These are phyloP conservation scores for Cryomyces antarcticus DNA, from an alignment of 495 filamentous ascomycete genomes.

Conservation along the genomic window DNA sequence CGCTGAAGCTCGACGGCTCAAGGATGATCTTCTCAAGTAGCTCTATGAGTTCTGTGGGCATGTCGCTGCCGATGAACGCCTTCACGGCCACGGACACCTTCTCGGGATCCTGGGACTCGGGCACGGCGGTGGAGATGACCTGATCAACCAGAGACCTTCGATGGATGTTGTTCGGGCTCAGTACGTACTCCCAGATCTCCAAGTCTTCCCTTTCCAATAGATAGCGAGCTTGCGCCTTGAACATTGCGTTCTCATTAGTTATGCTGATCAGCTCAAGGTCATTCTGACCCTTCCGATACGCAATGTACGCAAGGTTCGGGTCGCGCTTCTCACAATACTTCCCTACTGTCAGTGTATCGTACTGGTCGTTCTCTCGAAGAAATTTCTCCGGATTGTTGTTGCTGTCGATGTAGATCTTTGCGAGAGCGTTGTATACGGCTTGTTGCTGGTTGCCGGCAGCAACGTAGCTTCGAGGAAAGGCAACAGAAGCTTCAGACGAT, in stretches of 20 bases:
- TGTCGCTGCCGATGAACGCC: slow-evolving; percentile 72
- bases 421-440: slow-evolving; percentile 93
- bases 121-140: slow-evolving; percentile 89
- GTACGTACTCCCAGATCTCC: slow-evolving; percentile 87
- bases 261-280: slow-evolving; percentile 94
- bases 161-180: slow-evolving; percentile 88
- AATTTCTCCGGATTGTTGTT: slow-evolving; percentile 99
- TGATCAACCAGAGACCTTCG: slow-evolving; percentile 87
- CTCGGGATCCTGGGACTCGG: slow-evolving; percentile 80
- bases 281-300: slow-evolving; percentile 91
- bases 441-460: slow-evolving; percentile 84
- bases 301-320: slow-evolving; percentile 88
- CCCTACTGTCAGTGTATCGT: slow-evolving; percentile 79
- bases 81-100: slow-evolving; percentile 91
- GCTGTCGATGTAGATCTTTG: slow-evolving; percentile 99
- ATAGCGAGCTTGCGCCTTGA: slow-evolving; percentile 88
- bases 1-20: slow-evolving; percentile 90
- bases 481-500: slow-evolving; percentile 84
- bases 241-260: slow-evolving; percentile 98
- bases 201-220: slow-evolving; percentile 73
- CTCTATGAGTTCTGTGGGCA: slow-evolving; percentile 90
- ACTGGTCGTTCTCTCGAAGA: slow-evolving; percentile 93
- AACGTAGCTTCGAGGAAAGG: slow-evolving; percentile 93
- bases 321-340: slow-evolving; percentile 99
- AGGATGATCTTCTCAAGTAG: slow-evolving; percentile 98